These are phyloP conservation scores for Fusarium sp. DNA, from an alignment of 2,329 filamentous ascomycete species.

Conservation along the genomic window DNA sequence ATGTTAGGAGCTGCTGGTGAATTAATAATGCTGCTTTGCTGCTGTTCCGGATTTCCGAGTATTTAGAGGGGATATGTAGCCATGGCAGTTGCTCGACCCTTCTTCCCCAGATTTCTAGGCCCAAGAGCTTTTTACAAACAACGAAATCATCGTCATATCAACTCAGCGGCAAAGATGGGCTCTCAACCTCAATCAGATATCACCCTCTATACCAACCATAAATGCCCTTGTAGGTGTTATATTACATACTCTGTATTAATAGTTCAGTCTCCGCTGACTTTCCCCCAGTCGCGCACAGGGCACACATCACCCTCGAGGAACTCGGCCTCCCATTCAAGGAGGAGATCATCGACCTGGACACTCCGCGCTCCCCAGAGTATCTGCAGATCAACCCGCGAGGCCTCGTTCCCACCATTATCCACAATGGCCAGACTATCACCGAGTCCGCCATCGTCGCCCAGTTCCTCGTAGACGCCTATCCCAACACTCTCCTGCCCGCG, in stretches of 20 bases:
- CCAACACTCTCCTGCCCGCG: conserved; percentile 73
- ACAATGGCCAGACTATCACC: conserved; percentile 75
- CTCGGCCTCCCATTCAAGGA: conserved; percentile 75
- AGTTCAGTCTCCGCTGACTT: neutral
- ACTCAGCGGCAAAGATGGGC: conserved; percentile 28
- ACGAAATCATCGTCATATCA: conserved; percentile 1
- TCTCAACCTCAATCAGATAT: conserved; percentile 55
- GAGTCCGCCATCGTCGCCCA: conserved; percentile 81
- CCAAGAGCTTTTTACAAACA: neutral
- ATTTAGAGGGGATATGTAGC: neutral
- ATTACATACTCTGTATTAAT: neutral
- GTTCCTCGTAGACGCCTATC: conserved; percentile 77
- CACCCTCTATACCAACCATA: conserved; percentile 77
- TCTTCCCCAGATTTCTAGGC: neutral
- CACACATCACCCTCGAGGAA: conserved; percentile 77
- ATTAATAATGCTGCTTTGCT: conserved; percentile 21
- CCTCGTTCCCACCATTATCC: conserved; percentile 77
- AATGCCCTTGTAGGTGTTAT: conserved; percentile 68
- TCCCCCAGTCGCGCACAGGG: conserved; percentile 74
- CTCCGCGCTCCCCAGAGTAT: conserved; percentile 79
- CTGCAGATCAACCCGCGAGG: conserved; percentile 83
- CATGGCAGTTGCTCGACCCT: conserved; percentile 3
- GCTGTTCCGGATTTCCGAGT: neutral
- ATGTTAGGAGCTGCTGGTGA: neutral
- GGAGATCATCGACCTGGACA: conserved; percentile 77